phyloP scores from a whole-genome alignment of 768 basidiomycete species.

The Amanita exitialis region DNA sequence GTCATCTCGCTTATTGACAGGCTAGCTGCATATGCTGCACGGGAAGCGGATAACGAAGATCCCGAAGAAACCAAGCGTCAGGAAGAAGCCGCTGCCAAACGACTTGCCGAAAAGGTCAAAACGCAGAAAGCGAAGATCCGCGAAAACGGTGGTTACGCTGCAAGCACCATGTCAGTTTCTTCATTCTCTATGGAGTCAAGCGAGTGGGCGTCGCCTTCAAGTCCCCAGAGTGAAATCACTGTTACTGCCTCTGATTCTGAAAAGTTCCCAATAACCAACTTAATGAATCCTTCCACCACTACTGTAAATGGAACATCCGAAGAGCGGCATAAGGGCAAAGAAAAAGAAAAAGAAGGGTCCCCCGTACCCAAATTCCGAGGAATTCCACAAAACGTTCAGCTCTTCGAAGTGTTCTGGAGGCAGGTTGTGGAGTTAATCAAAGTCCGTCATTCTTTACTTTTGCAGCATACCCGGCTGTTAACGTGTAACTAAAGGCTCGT shows the following conservation, averaged over 20 bases:
- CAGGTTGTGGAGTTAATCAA: constrained; percentile 98
- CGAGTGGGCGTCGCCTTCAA: constrained; percentile 32
- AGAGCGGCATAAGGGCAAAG: constrained; percentile 43
- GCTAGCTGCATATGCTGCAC: constrained; percentile 89
- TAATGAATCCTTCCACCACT: background rate
- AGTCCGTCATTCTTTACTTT: constrained; percentile 27
- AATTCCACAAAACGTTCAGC: constrained; percentile 86
- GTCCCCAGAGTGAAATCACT: constrained; percentile 24
- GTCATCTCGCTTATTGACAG: constrained; percentile 97
- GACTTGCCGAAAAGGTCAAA: constrained; percentile 82
- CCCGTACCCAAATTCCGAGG: constrained; percentile 83
- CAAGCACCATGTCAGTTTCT: constrained; percentile 21
- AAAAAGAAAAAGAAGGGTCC: constrained; percentile 48
- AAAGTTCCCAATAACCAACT: constrained; percentile 13
- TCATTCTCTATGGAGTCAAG: constrained; percentile 28
- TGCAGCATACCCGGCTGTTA: background rate
- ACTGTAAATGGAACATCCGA: constrained; percentile 15
- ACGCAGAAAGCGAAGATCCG: constrained; percentile 55
- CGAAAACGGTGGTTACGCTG: constrained; percentile 31
- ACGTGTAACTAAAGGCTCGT: constrained; percentile 53
- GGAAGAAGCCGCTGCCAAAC: constrained; percentile 85
- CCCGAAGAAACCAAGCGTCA: constrained; percentile 90
- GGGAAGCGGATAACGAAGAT: constrained; percentile 94
- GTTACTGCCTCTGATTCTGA: constrained; percentile 18
- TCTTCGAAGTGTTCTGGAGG: constrained; percentile 99